Base-by-base conservation (phyloP, 1,284 basidiomycete genomes). In the Sphagnurus paluster region DNA sequence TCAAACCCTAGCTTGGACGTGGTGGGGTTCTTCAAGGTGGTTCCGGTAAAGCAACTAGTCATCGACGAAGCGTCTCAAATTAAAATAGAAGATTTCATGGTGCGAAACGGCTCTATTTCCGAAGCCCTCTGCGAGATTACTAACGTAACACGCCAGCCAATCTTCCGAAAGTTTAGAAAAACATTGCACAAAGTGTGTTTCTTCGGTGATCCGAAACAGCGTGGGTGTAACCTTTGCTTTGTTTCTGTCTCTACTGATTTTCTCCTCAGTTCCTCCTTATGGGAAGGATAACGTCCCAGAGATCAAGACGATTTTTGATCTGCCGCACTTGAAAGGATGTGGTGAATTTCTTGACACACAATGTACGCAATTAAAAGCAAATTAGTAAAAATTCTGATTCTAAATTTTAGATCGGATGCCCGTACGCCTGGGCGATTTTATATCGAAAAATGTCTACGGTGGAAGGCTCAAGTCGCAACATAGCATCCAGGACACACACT, bases 61-160 rank as follows among this genome's bases (percentile, higher is more conserved):
- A 59, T 77, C 14, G 75, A 77, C 46, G 75, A 78, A 53, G 75
- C 75, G 0, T 75, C 72, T 0, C 75, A 77, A 44, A 76, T 77
- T 16, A 67, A 70, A 23, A 56, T 66, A 4, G 68, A 68, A 26
- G 72, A 75, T 32, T 77, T 69, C 48, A 54, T 76, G 63, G 74
- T 73, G 19, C 28, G 62, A n/a, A n/a, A n/a, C n/a, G 9, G 32
- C 14, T 39, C 11, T 44, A 47, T 46, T 29, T 24, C 14, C 28
- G 50, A 21, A n/a, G n/a, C n/a, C 41, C 2, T 29, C 7, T 50
- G 48, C 21, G 42, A 48, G n/a, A 16, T 20, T n/a, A 39, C 14
- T 40, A 28, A 42, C 44, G 25, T 16, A 17, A 23, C 14, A 13
- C 16, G 21, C 30, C 49, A 72, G 71, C 63, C 60, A 44, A 26